These are phyloP conservation scores for Paramecium tetraurelia DNA, from an alignment of 73 alveolate genomes.

Conservation along the genomic window DNA sequence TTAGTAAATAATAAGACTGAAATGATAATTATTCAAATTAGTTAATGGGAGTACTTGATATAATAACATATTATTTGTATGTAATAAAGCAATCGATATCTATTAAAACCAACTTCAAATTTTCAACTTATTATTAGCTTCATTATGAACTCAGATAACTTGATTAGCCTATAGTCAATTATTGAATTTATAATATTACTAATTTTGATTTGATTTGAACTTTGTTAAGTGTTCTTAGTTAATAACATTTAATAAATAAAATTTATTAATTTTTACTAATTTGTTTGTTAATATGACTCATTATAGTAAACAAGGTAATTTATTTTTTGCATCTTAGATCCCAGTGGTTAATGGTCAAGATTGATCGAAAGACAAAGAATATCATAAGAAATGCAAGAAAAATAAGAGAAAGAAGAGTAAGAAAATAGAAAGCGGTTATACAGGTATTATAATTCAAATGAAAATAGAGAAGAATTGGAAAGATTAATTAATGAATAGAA, in stretches of 20 bases:
- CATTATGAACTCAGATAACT: background rate
- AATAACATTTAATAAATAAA: background rate
- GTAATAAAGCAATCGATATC: background rate
- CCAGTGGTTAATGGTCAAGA: slow-evolving; percentile 45
- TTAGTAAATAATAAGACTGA: background rate
- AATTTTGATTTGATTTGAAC: background rate
- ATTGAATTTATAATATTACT: background rate
- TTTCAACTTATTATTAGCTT: background rate
- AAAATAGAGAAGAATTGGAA: slow-evolving; percentile 9
- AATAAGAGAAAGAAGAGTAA: background rate
- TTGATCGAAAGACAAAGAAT: background rate
- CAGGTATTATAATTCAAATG: background rate
- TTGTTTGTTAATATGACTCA: slow-evolving; percentile 5
- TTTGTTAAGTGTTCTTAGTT: background rate
- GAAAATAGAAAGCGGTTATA: slow-evolving; percentile 36
- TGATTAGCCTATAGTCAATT: background rate
- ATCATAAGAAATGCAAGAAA: background rate
- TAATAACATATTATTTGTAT: background rate
- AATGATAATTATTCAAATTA: background rate
- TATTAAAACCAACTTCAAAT: background rate
- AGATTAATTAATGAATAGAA: slow-evolving; percentile 16
- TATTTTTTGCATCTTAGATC: background rate
- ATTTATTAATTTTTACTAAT: background rate
- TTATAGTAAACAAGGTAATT: slow-evolving; percentile 36
- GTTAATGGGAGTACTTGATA: background rate